Percentiles rank a stretch among this genome's conserved stretches.
phyloP scores from a whole-genome alignment of 2,329 filamentous ascomycete species.

The Ceratocystis harringtonii region DNA sequence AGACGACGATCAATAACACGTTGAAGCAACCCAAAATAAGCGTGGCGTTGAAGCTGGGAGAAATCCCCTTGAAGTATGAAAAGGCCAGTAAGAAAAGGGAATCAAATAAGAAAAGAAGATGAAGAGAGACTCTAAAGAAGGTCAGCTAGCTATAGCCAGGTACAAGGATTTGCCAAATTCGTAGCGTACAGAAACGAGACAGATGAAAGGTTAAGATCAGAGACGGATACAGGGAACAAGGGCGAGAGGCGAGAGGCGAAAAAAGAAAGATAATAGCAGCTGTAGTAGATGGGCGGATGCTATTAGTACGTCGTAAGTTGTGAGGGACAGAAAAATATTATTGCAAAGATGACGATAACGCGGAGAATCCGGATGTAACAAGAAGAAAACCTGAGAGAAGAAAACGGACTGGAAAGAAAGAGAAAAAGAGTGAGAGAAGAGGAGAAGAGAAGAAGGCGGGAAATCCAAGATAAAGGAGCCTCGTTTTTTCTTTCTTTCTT shows the following conservation, averaged over 20 bases:
- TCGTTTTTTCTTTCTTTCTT: not conserved
- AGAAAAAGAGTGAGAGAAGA: conserved; percentile 11
- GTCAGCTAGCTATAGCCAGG: not conserved
- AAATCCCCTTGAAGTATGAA: not conserved
- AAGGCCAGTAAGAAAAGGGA: not conserved
- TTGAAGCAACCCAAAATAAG: not conserved
- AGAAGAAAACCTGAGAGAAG: not conserved
- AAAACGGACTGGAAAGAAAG: not conserved
- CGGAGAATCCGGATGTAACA: not conserved
- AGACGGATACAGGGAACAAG: conserved; percentile 2
- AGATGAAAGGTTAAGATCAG: not conserved
- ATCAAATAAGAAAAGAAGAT: not conserved
- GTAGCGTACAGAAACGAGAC: not conserved
- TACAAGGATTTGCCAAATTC: not conserved
- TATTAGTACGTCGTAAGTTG: not conserved
- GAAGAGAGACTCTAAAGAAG: not conserved
- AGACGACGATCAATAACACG: not conserved
- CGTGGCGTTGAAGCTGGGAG: not conserved
- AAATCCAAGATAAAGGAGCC: conserved; percentile 6
- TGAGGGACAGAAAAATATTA: not conserved
- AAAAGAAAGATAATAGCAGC: not conserved
- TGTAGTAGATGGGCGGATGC: not conserved
- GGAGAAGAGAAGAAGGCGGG: conserved; percentile 12
- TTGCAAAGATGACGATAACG: not conserved
- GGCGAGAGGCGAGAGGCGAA: not conserved